Evolutionary conservation across 495 filamentous ascomycete species (phyloP), one percentile per base, ranked within the genome.

Genomic region (Penicillium angulare): DNA sequence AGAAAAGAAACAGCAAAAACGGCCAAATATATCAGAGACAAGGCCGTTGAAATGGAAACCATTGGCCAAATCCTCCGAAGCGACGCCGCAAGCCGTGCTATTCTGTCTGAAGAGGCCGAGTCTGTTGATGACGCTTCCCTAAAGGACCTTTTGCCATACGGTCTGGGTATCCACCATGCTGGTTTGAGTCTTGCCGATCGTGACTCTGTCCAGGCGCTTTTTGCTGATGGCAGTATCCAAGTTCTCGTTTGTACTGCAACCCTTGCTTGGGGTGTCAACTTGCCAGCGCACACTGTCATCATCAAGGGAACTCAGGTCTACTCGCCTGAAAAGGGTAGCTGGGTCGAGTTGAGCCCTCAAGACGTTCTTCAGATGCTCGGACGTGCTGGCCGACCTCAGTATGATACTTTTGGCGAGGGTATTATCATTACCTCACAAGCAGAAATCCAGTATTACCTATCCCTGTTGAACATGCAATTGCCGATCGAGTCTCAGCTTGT

Each of bases 281-380:
- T 99, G 66, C 93, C 93, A 1, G 93, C 93, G 7, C 92, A 95
- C 10, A 95, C 93, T 3, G 93, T 99, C 20, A 80, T 99, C 45
- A 99, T 99, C 75, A 97, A 97, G 68, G 93, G 93, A 32, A 99
- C 93, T 0, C 90, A 96, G 64, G 86, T 97, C 32, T 99, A 99
- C 66, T 97, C 95, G 3, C 95, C 93, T 1, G 93, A 99, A 65
- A 97, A 97, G 71, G 93, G 93, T 72, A 92, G 88, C 65, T 99
- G 93, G 92, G 95, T 99, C 13, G 95, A 99, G 61, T 65, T 99
- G 49, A 96, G 91, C 57, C 93, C 95, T 9, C 93, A 99, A 61
- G 93, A 99, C 70, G 92, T 97, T 34, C 77, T 99, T 27, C 93
- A 99, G 67, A 99, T 99, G 93, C 84, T 99, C 56, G 93, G 93